Percentiles rank a stretch among this genome's conserved stretches.
phyloP scores from a whole-genome alignment of 257 asterid species.

The Leptodermis oblonga region DNA sequence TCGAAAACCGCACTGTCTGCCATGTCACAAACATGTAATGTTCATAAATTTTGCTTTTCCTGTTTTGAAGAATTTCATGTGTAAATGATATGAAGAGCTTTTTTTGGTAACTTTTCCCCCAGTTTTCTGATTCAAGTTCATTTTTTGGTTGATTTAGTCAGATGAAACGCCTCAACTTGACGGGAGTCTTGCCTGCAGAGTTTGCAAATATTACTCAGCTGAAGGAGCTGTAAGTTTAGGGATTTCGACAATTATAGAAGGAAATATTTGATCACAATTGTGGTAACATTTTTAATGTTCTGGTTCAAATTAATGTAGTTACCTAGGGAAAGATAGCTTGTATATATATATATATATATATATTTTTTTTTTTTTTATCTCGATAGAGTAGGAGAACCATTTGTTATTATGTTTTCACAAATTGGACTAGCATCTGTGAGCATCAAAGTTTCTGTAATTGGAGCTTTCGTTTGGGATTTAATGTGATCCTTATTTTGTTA shows the following conservation, averaged over 20 bases:
- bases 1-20: conserved; percentile 42
- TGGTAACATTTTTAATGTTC: conserved; percentile 7
- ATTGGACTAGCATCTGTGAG: no score
- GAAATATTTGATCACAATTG: no score
- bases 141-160: conserved; percentile 31
- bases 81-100: neutral
- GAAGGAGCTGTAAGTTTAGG: conserved; percentile 50
- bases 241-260: neutral
- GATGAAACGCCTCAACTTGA: conserved; percentile 58
- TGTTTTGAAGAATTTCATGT: no score
- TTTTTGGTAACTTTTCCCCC: neutral
- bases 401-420: no score
- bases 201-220: conserved; percentile 51
- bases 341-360: no score
- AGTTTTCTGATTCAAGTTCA: neutral
- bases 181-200: conserved; percentile 68
- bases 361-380: no score
- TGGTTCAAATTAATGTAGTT: neutral
- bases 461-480: no score
- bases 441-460: no score
- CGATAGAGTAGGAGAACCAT: no score
- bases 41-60: conserved; percentile 8
- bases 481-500: conserved; percentile 27
- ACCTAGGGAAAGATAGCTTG: no score
- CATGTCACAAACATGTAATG: conserved; percentile 76